Percentiles rank a stretch among this genome's conserved stretches.
Evolutionary conservation across 495 filamentous ascomycete species (phyloP).

Genomic region (Astrocystis sublimbata): DNA sequence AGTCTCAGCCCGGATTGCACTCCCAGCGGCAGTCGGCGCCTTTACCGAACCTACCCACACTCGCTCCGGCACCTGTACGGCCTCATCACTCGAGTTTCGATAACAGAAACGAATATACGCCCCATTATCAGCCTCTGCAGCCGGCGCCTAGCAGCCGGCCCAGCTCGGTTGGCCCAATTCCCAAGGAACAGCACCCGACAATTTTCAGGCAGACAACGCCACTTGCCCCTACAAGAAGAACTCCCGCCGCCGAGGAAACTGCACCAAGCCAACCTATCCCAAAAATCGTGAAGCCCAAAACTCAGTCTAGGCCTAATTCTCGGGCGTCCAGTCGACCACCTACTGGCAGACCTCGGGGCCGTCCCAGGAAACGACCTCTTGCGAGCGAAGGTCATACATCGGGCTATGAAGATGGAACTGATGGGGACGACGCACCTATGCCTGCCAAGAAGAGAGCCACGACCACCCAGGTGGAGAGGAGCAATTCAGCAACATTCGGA

Average conservation of each 20-base stretch:
- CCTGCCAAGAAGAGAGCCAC: constrained; percentile 70
- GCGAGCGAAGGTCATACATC: constrained; percentile 55
- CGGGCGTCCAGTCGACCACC: constrained; percentile 41
- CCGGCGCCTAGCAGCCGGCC: constrained; percentile 22
- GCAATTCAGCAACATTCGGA: constrained; percentile 66
- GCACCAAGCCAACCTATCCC: constrained; percentile 16
- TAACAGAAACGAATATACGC: constrained; percentile 10
- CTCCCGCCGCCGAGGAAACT: constrained; percentile 14
- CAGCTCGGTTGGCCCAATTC: constrained; percentile 22
- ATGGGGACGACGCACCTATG: constrained; percentile 55
- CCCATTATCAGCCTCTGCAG: constrained; percentile 11
- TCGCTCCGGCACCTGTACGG: constrained; percentile 27
- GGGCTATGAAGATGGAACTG: constrained; percentile 72
- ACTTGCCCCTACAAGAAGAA: constrained; percentile 17
- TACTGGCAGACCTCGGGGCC: constrained; percentile 48
- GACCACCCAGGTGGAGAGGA: constrained; percentile 67
- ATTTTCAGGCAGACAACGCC: constrained; percentile 9
- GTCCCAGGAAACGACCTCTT: constrained; percentile 47
- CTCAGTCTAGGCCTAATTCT: constrained; percentile 45
- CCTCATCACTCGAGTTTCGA: constrained; percentile 24
- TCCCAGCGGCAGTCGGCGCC: constrained; percentile 23
- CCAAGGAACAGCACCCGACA: constrained; percentile 14
- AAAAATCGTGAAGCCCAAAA: constrained; percentile 21
- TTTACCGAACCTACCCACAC: constrained; percentile 8
- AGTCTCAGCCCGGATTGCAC: constrained; percentile 43